A percentile compares a stretch with the other conserved stretches of the same genome.
Evolutionary conservation across 179 eudicot genomes (phyloP).

Genomic region (Heliamphora pulchella): DNA sequence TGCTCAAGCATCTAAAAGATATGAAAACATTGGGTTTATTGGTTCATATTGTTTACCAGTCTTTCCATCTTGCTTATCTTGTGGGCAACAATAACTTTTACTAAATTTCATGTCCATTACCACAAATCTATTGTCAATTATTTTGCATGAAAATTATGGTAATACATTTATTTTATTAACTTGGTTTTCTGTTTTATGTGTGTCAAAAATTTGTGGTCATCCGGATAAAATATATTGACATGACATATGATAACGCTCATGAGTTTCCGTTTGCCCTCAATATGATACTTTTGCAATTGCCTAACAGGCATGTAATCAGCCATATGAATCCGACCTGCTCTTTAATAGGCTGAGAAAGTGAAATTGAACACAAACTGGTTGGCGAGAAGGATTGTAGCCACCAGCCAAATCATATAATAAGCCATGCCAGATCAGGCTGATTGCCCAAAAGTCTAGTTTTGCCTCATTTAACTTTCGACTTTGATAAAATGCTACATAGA

Average conservation of each 20-base stretch:
- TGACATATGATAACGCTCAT: not conserved
- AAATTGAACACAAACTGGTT: not conserved
- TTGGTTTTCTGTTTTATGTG: not conserved
- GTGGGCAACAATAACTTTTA: not conserved
- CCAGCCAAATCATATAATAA: not conserved
- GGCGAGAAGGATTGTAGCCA: not conserved
- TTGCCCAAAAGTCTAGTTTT: conserved; percentile 2
- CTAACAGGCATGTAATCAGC: not conserved
- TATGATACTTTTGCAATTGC: not conserved
- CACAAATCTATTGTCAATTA: not conserved
- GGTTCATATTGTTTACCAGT: too few relatives aligned
- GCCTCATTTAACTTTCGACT: not conserved
- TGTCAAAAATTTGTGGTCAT: not conserved
- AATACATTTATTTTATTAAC: not conserved
- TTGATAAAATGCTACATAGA: not conserved
- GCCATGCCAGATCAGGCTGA: not conserved
- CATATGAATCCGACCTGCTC: not conserved
- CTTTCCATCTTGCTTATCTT: not conserved
- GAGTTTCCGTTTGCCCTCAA: not conserved
- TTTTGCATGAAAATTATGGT: not conserved
- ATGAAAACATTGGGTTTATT: too few relatives aligned
- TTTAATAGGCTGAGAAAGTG: not conserved
- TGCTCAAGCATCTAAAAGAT: too few relatives aligned
- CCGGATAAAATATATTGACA: not conserved
- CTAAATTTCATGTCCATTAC: not conserved